Percentiles rank a stretch among this genome's conserved stretches.
phyloP scores from a whole-genome alignment of 208 protist species.

The Leishmania mexicana region DNA sequence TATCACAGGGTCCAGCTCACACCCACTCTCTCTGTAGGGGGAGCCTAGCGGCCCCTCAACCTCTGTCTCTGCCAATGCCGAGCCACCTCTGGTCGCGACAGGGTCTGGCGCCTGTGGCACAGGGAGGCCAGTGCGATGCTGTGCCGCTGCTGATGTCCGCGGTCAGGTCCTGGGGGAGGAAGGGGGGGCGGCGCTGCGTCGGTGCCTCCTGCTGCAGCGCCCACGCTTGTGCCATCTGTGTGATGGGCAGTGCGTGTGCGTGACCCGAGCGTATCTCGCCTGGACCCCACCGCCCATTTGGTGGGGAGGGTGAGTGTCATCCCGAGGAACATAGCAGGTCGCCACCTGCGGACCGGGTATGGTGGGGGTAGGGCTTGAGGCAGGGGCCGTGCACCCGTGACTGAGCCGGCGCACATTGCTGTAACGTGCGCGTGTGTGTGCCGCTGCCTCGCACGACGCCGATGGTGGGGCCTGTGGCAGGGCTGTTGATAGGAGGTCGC shows the following conservation, averaged over 20 bases:
- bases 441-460: background rate
- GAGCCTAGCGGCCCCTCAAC: too few relatives aligned
- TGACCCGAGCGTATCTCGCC: background rate
- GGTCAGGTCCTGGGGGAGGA: background rate
- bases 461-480: background rate
- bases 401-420: background rate
- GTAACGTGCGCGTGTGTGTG: background rate
- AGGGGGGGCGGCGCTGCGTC: background rate
- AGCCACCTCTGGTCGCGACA: background rate
- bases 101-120: background rate
- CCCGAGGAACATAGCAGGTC: background rate
- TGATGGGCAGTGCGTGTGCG: background rate
- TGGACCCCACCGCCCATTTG: background rate
- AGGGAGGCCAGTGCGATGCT: background rate
- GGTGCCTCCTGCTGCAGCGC: background rate
- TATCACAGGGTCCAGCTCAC: too few relatives aligned
- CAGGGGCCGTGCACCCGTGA: background rate
- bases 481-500: too few relatives aligned
- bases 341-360: background rate
- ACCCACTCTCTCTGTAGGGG: background rate
- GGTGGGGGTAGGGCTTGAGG: background rate
- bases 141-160: background rate
- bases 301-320: background rate
- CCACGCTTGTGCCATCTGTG: background rate
- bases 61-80: background rate